Base-by-base conservation (phyloP, 176 grass and related monocot species). In the Alloteropsis semialata region DNA sequence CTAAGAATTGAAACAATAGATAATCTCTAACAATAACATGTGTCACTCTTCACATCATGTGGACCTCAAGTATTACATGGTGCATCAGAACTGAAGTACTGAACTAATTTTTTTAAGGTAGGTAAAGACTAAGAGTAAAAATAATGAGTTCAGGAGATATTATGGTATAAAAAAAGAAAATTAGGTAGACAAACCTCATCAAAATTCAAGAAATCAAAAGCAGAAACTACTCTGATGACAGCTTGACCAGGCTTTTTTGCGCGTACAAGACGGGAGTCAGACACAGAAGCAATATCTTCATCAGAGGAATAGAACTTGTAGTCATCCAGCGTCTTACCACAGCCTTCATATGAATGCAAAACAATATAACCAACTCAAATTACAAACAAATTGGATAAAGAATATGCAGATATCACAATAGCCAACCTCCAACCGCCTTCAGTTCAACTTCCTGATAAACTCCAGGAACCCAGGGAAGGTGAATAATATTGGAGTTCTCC, bases 251-350 rank as follows among this genome's bases (percentile, higher is more conserved):
- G 85, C 76, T 62, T 91, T 88, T 84, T 93, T 65, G 96, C 89
- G 69, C 73, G 78, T 60, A 93, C 68, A 2, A 85, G 69, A 46
- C 38, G 84, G 63, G 87, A 90, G 87, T 53, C 85, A 83, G 89
- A 98, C 54, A 93, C 79, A 78, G 82, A 98, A 88, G 87, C 90
- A 80, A 93, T 64, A 80, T 19, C 34, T 71, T 86, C 80, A 64
- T 98, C 72, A 62, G 93, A 98, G n/a, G 96, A 95, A 89, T 77
- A 92, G 80, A 94, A 90, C 78, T 87, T 92, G 84, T 93, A 98
- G 61, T 98, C 89, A 70, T 89, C 78, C 50, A 44, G 76, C 16
- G 65, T 86, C 79, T 81, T 90, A 75, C 93, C 89, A 92, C 96
- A 95, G 78, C 96, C 96, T 95, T 90, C 55, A 78, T 34, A 46